A percentile compares a stretch with the other conserved stretches of the same genome.
Evolutionary conservation across 192 early-diverging fungal genomes (phyloP).

Genomic region (Coemansia sp.): DNA sequence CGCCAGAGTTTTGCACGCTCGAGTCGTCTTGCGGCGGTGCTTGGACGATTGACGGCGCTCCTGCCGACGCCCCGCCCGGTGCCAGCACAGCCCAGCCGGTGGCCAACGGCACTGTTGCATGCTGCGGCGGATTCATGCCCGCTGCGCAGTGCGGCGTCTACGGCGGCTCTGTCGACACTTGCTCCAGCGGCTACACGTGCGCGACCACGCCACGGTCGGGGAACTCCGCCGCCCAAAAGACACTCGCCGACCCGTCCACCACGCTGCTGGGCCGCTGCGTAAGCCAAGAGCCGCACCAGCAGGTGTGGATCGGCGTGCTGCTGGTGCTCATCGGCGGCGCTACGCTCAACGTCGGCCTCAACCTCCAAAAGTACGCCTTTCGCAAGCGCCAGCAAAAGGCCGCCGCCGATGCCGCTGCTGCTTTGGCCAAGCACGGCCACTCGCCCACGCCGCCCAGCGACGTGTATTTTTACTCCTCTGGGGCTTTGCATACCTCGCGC

Average conservation of each 20-base stretch:
- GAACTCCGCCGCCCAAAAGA: neutral
- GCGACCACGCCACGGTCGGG: constrained; percentile 9
- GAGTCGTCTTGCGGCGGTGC: constrained; percentile 66
- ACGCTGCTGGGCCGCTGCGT: constrained; percentile 53
- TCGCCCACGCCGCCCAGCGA: constrained; percentile 11
- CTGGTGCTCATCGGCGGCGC: constrained; percentile 69
- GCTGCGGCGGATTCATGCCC: constrained; percentile 59
- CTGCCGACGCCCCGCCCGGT: constrained; percentile 23
- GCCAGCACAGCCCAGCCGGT: constrained; percentile 28
- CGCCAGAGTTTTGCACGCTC: constrained; percentile 60
- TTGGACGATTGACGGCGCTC: constrained; percentile 59
- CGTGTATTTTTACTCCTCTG: constrained; percentile 23
- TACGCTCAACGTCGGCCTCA: constrained; percentile 76
- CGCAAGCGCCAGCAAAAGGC: constrained; percentile 64
- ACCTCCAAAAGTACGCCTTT: constrained; percentile 79
- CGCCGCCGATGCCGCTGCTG: constrained; percentile 18
- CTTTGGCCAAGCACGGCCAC: neutral
- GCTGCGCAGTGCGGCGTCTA: constrained; percentile 53
- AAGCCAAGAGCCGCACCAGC: constrained; percentile 54
- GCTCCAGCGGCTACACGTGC: constrained; percentile 46
- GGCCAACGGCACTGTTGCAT: constrained; percentile 37
- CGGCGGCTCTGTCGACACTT: constrained; percentile 57
- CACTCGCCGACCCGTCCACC: neutral
- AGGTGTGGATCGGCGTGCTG: constrained; percentile 77
- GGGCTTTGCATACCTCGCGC: constrained; percentile 4